These are phyloP conservation scores for Stephania yunnanensis DNA, from an alignment of 164 flowering plant genomes.

Conservation along the genomic window DNA sequence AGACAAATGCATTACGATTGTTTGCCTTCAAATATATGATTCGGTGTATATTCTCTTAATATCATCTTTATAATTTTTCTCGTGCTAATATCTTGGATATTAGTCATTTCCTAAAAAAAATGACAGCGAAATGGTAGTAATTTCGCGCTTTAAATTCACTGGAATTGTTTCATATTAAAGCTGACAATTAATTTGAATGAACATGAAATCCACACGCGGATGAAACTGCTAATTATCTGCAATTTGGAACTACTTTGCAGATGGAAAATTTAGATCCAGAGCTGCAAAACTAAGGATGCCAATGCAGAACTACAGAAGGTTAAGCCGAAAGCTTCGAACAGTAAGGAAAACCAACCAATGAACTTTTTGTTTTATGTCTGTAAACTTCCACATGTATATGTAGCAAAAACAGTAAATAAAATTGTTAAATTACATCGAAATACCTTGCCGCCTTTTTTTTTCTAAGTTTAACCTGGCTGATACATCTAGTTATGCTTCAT, in stretches of 20 bases:
- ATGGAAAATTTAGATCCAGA: background rate
- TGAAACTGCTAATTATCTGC: background rate
- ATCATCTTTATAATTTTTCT: background rate
- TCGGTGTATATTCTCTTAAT: background rate
- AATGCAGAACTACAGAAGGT: background rate
- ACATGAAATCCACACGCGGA: background rate
- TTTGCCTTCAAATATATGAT: background rate
- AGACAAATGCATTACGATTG: background rate
- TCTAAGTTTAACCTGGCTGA: background rate
- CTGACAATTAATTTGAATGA: background rate
- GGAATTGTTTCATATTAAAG: background rate
- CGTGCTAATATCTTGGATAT: background rate
- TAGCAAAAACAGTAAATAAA: background rate
- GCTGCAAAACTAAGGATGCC: background rate
- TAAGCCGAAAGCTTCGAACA: background rate
- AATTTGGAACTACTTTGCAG: background rate
- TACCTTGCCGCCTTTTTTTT: background rate
- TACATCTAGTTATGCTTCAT: background rate
- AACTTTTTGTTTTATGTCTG: background rate
- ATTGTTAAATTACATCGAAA: background rate
- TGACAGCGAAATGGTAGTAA: background rate
- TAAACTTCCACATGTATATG: background rate
- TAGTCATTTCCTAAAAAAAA: background rate
- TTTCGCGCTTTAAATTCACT: background rate
- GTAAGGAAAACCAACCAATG: background rate